Conservation (phyloP, 306 rosid genomes). For the Prinsepia uniflora region DNA sequence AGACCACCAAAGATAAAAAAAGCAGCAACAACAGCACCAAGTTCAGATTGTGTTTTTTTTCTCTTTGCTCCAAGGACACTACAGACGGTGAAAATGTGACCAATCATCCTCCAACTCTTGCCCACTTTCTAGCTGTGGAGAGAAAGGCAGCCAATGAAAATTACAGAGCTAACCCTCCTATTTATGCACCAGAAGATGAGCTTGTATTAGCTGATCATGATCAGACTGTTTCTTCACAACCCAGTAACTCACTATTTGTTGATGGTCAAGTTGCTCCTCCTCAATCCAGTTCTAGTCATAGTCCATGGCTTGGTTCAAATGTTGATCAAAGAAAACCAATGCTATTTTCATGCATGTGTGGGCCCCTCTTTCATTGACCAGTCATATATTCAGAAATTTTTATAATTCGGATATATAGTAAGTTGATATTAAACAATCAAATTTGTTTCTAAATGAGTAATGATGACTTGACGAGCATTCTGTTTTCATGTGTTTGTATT, state of each 20-base stretch:
- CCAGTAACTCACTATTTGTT: slow-evolving; percentile 43
- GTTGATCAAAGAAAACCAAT: slow-evolving; percentile 21
- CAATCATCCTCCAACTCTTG: slow-evolving; percentile 34
- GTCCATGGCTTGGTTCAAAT: slow-evolving; percentile 25
- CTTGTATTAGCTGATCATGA: slow-evolving; percentile 24
- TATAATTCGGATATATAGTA: too few relatives aligned
- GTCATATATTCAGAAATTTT: too few relatives aligned
- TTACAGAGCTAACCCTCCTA: slow-evolving; percentile 7
- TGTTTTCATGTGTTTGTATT: neutral
- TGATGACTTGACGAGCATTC: neutral
- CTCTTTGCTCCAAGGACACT: slow-evolving; percentile 35
- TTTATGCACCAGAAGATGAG: slow-evolving; percentile 43
- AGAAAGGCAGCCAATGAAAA: slow-evolving; percentile 43
- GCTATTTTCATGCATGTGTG: slow-evolving; percentile 42
- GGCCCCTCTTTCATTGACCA: slow-evolving; percentile 12
- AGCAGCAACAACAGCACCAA: slow-evolving; percentile 22
- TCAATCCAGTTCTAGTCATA: neutral
- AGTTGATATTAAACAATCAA: too few relatives aligned
- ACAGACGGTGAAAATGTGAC: slow-evolving; percentile 31
- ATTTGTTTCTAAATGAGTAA: too few relatives aligned
- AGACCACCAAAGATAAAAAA: slow-evolving; percentile 28
- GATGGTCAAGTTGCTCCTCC: slow-evolving; percentile 52
- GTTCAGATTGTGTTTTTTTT: slow-evolving; percentile 38
- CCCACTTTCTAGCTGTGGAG: slow-evolving; percentile 52
- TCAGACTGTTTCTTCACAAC: slow-evolving; percentile 20